Conservation (phyloP, 176 grass and related monocot genomes). For the Typha latifolia region DNA sequence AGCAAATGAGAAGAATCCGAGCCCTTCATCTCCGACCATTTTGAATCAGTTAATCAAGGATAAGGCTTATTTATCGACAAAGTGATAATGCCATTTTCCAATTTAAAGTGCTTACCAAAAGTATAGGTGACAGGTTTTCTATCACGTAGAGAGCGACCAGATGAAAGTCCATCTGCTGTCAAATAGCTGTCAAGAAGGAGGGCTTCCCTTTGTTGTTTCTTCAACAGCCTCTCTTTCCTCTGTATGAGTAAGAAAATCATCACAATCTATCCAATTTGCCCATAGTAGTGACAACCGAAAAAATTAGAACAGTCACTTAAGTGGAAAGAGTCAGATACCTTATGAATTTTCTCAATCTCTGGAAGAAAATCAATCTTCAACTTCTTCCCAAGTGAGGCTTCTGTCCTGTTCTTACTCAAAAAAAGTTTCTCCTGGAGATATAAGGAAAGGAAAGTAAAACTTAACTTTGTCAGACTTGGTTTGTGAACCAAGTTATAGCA, state of each 20-base stretch:
- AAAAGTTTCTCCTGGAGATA: slow-evolving; percentile 82
- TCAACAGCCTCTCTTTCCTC: slow-evolving; percentile 84
- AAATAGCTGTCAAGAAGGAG: slow-evolving; percentile 76
- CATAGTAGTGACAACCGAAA: neutral
- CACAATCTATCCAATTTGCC: neutral
- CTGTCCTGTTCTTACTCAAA: slow-evolving; percentile 81
- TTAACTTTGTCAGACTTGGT: slow-evolving; percentile 10
- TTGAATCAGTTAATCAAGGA: neutral
- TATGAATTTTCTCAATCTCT: slow-evolving; percentile 90
- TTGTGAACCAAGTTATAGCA: slow-evolving; percentile 5
- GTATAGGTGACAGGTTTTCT: slow-evolving; percentile 92
- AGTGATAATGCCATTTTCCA: neutral
- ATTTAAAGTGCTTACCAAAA: slow-evolving; percentile 57
- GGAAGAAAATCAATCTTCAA: slow-evolving; percentile 83
- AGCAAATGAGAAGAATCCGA: neutral
- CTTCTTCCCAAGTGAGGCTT: slow-evolving; percentile 87
- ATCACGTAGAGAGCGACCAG: slow-evolving; percentile 76
- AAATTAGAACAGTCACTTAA: neutral
- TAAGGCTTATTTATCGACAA: neutral
- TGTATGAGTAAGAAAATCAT: slow-evolving; percentile 37
- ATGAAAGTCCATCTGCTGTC: slow-evolving; percentile 61
- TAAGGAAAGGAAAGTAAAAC: slow-evolving; percentile 16
- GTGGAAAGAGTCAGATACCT: slow-evolving; percentile 37
- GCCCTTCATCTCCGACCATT: neutral
- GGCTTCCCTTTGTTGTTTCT: slow-evolving; percentile 96